Evolutionary conservation across 257 asterid species (phyloP).

Genomic region (Solanum habrochaites): DNA sequence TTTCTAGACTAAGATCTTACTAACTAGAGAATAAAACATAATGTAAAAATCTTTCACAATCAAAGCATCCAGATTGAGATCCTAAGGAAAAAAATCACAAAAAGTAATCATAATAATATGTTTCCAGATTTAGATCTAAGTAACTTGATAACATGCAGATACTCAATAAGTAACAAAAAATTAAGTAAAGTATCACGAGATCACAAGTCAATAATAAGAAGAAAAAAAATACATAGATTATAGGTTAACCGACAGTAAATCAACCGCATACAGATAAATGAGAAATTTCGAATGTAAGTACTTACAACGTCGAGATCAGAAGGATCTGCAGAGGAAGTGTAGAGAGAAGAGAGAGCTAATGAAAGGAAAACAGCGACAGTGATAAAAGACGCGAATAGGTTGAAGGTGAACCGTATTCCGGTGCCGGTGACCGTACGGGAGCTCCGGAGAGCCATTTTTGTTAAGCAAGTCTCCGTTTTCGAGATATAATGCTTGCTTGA

Average conservation of each 20-base stretch:
- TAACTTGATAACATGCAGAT: background rate
- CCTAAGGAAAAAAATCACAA: background rate
- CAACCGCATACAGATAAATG: background rate
- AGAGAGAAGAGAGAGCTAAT: conserved; percentile 22
- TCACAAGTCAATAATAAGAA: background rate
- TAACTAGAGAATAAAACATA: background rate
- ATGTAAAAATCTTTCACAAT: background rate
- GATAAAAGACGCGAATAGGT: conserved; percentile 26
- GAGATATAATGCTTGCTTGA: background rate
- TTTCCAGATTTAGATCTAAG: background rate
- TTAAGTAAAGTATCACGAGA: background rate
- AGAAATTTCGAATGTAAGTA: background rate
- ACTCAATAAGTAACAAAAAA: background rate
- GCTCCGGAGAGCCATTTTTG: background rate
- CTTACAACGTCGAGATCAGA: conserved; percentile 37
- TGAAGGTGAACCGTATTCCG: conserved; percentile 1
- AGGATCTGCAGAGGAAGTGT: conserved; percentile 20
- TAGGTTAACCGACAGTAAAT: background rate
- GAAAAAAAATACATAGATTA: background rate
- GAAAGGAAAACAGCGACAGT: conserved; percentile 28
- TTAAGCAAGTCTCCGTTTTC: background rate
- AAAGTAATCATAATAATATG: background rate
- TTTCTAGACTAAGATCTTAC: background rate
- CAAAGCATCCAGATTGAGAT: background rate
- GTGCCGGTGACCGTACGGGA: background rate